phyloP scores from a whole-genome alignment of 2,329 filamentous ascomycete genomes.

The Botrytis byssoidea region DNA sequence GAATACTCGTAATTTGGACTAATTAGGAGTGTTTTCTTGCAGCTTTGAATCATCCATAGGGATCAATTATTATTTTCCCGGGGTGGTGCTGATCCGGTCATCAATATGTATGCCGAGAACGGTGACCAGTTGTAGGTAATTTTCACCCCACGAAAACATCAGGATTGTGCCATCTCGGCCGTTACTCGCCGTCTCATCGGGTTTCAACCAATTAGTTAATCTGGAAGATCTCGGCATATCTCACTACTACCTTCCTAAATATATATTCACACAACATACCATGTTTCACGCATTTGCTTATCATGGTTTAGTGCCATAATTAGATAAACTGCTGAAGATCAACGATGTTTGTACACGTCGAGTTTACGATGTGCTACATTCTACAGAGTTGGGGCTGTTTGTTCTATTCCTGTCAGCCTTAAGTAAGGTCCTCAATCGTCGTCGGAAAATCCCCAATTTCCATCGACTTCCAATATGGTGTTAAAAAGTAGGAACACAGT shows the following conservation, averaged over 20 bases:
- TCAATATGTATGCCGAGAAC: neutral
- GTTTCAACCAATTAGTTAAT: neutral
- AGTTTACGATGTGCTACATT: neutral
- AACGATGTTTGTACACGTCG: neutral
- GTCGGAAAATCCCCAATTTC: neutral
- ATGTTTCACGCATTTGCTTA: neutral
- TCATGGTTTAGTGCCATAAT: neutral
- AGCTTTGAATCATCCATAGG: neutral
- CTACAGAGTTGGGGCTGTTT: neutral
- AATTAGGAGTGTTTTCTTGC: neutral
- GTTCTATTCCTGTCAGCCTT: accelerated
- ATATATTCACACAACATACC: neutral
- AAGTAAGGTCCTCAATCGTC: neutral
- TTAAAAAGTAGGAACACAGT: conserved; percentile 3
- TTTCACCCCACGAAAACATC: neutral
- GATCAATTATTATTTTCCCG: neutral
- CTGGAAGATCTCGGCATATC: neutral
- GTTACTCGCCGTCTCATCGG: neutral
- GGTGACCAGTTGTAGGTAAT: neutral
- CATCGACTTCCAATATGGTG: neutral
- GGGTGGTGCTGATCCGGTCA: neutral
- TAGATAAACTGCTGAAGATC: neutral
- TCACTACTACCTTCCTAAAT: neutral
- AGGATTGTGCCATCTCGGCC: neutral
- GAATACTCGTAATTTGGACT: neutral